phyloP scores from a whole-genome alignment of 2,329 filamentous ascomycete genomes.

The Ceratocystis eucalypticola region DNA sequence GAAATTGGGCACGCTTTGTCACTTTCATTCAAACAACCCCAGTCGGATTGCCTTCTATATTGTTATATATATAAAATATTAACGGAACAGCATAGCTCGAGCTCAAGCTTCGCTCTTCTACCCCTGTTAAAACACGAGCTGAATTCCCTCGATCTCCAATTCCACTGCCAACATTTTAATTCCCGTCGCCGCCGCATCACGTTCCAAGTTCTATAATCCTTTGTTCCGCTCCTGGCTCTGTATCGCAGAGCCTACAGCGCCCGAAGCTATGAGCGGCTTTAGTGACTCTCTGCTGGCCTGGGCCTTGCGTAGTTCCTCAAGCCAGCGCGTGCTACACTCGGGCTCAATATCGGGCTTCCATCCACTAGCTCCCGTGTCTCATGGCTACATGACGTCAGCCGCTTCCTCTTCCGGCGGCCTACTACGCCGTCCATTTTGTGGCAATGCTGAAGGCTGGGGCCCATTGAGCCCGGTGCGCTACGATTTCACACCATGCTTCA shows the following conservation, averaged over 20 bases:
- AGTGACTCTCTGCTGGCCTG: constrained; percentile 17
- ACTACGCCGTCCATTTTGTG: constrained; percentile 61
- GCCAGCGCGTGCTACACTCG: constrained; percentile 39
- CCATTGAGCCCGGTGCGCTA: constrained; percentile 75
- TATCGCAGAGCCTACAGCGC: constrained; percentile 5
- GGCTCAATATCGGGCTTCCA: constrained; percentile 50
- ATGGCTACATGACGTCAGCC: constrained; percentile 40
- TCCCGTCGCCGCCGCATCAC: background rate
- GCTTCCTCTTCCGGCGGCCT: constrained; percentile 26
- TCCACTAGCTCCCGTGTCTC: constrained; percentile 34
- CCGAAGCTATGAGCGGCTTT: constrained; percentile 14
- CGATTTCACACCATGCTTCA: constrained; percentile 94
- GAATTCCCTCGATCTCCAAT: too few relatives aligned
- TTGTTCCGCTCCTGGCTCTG: constrained; percentile 1
- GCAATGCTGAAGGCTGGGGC: constrained; percentile 88
- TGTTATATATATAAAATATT: too few relatives aligned
- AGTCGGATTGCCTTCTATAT: too few relatives aligned
- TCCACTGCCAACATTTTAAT: too few relatives aligned
- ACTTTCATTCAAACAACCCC: too few relatives aligned
- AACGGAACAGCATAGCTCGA: too few relatives aligned
- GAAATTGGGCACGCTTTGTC: too few relatives aligned
- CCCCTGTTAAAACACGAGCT: too few relatives aligned
- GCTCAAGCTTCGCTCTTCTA: too few relatives aligned
- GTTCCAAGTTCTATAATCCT: background rate
- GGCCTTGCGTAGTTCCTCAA: constrained; percentile 20